Percentiles rank a stretch among this genome's conserved stretches.
Conservation (phyloP, 441 rosid species). For the Manihot esculenta region DNA sequence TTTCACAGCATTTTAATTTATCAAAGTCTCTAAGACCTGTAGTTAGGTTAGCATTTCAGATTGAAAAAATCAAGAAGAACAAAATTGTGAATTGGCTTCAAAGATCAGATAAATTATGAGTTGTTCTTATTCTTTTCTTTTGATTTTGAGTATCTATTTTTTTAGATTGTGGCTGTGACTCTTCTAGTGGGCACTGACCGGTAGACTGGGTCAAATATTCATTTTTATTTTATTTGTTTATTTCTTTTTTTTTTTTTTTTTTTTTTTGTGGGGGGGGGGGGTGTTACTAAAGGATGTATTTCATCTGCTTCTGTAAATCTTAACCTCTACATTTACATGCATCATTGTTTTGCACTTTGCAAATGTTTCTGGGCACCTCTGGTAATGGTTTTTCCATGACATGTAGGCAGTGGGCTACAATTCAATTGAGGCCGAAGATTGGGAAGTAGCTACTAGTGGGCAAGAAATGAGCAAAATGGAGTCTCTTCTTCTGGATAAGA, state of each 20-base stretch:
- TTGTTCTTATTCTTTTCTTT: not conserved
- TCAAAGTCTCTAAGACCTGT: not conserved
- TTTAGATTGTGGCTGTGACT: not conserved
- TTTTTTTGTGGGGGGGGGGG: too few relatives aligned
- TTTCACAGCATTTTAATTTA: not conserved
- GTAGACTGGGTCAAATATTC: too few relatives aligned
- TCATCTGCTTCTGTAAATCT: too few relatives aligned
- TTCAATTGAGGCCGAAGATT: conserved; percentile 98
- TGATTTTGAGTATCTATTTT: not conserved
- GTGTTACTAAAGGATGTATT: not conserved
- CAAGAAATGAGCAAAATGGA: conserved; percentile 99
- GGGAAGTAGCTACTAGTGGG: conserved; percentile 95
- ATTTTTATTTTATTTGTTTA: too few relatives aligned
- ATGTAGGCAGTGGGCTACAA: conserved; percentile 96
- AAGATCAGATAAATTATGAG: not conserved
- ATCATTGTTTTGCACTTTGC: not conserved
- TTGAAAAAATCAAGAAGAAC: too few relatives aligned
- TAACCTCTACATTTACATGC: not conserved
- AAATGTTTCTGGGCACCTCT: conserved; percentile 7
- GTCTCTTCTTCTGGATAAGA: conserved; percentile 98
- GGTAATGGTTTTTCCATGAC: conserved; percentile 9
- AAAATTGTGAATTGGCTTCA: not conserved
- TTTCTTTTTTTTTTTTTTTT: too few relatives aligned
- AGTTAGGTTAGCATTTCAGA: conserved; percentile 2
- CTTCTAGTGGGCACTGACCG: not conserved